Evolutionary conservation across 2,329 filamentous ascomycete species (phyloP).

Genomic region (Stemphylium lycopersici): DNA sequence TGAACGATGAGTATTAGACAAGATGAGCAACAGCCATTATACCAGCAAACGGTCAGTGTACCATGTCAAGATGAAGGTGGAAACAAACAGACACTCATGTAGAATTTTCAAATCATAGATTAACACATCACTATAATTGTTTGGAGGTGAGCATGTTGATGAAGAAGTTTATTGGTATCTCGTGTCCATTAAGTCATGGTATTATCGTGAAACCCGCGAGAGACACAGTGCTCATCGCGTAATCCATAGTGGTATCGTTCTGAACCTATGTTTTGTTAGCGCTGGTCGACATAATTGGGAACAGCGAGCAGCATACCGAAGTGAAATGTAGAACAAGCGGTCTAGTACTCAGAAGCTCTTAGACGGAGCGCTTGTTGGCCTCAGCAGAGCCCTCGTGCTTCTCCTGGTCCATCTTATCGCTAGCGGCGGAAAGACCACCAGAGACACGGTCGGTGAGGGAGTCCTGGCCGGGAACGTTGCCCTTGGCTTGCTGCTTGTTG

Average conservation of each 20-base stretch:
- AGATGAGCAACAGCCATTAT: too few species aligned
- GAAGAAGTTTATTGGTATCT: slow-evolving; percentile 38
- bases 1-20: too few species aligned
- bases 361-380: slow-evolving; percentile 55
- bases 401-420: slow-evolving; percentile 61
- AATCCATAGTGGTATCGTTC: slow-evolving; percentile 20
- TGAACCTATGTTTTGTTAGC: slow-evolving; percentile 14
- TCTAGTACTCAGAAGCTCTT: slow-evolving; percentile 21
- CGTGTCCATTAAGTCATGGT: slow-evolving; percentile 29
- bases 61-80: too few species aligned
- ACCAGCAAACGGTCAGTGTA: too few species aligned
- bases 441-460: slow-evolving; percentile 57
- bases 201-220: slow-evolving; percentile 23
- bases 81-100: too few species aligned
- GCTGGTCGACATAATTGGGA: background rate
- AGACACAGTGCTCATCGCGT: slow-evolving; percentile 28
- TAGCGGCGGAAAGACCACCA: slow-evolving; percentile 59
- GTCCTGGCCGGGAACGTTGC: slow-evolving; percentile 60
- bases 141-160: slow-evolving; percentile 3
- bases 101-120: too few species aligned
- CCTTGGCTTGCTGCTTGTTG: slow-evolving; percentile 66
- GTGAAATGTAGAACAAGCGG: slow-evolving; percentile 20
- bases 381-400: slow-evolving; percentile 58
- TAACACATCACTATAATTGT: background rate
- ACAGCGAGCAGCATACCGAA: slow-evolving; percentile 18